These are phyloP conservation scores for Solanum hybrid DNA, from an alignment of 305 asterid genomes.

Conservation along the genomic window DNA sequence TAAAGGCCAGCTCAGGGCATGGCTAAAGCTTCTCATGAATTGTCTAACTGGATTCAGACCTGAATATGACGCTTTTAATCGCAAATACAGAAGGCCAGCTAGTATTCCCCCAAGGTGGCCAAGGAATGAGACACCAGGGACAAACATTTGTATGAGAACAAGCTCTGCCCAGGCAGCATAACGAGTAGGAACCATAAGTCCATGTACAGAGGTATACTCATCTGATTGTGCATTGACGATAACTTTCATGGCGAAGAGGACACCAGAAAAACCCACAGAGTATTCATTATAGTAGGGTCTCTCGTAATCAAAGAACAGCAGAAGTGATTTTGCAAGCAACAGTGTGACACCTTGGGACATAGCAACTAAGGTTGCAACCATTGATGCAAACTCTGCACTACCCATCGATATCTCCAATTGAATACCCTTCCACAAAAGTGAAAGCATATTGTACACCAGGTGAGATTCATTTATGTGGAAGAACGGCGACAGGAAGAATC, in stretches of 20 bases:
- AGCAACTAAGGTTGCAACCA: neutral
- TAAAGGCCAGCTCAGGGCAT: conserved; percentile 51
- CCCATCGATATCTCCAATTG: conserved; percentile 6
- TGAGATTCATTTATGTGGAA: conserved; percentile 6
- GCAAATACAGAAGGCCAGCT: conserved; percentile 6
- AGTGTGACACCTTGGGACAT: conserved; percentile 6
- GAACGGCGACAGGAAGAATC: conserved; percentile 9
- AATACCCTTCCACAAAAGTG: conserved; percentile 11
- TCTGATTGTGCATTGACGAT: neutral
- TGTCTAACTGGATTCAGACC: neutral
- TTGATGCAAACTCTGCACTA: conserved; percentile 3
- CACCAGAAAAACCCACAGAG: conserved; percentile 10
- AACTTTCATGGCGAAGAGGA: conserved; percentile 13
- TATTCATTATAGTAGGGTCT: conserved; percentile 4
- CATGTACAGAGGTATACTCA: conserved; percentile 1
- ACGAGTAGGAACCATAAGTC: conserved; percentile 3
- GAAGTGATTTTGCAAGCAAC: conserved; percentile 8
- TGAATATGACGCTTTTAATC: neutral
- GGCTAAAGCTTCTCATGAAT: conserved; percentile 18
- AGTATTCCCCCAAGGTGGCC: conserved; percentile 18
- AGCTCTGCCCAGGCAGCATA: conserved; percentile 9
- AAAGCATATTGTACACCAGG: conserved; percentile 8
- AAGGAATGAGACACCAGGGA: conserved; percentile 12
- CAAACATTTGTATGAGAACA: conserved; percentile 7
- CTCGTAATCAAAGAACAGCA: conserved; percentile 2